Evolutionary conservation across 768 basidiomycete species (phyloP).

Genomic region (Tubosaeta sp.): DNA sequence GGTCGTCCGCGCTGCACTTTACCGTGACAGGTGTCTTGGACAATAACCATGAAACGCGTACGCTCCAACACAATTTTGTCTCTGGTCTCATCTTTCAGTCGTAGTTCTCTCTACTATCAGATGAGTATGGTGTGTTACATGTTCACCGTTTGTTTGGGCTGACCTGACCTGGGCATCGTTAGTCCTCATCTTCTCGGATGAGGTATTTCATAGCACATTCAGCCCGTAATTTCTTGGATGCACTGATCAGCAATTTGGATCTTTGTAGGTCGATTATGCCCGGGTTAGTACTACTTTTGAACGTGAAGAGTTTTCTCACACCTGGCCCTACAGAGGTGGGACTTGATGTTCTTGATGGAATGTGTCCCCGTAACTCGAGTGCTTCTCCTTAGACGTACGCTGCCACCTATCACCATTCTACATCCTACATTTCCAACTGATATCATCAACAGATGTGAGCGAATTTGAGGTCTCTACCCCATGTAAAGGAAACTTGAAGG

Average conservation of each 20-base stretch:
- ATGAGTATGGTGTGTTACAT: slow-evolving; percentile 1
- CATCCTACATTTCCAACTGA: too few species aligned
- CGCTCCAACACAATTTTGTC: not conserved
- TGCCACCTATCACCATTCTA: too few species aligned
- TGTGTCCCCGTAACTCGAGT: too few species aligned
- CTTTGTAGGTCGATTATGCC: slow-evolving; percentile 5
- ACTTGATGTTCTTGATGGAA: too few species aligned
- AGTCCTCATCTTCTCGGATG: slow-evolving; percentile 8
- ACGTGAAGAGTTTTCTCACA: not conserved
- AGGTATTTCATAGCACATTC: too few species aligned
- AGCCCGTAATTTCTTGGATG: not conserved
- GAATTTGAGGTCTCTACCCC: too few species aligned
- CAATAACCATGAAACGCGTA: slow-evolving; percentile 1
- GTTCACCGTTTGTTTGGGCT: not conserved
- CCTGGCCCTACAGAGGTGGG: too few species aligned
- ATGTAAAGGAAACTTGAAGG: not conserved
- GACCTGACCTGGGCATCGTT: not conserved
- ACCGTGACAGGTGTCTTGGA: not conserved
- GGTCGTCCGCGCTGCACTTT: not conserved
- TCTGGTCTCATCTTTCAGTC: not conserved
- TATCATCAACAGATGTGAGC: not conserved
- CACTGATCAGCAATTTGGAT: not conserved
- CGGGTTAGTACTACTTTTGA: slow-evolving; percentile 4
- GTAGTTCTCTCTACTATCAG: slow-evolving; percentile 2
- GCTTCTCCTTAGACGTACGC: too few species aligned